Percentiles rank a stretch among this genome's conserved stretches.
Conservation (phyloP, 73 alveolate species). For the Paramecium bursaria region DNA sequence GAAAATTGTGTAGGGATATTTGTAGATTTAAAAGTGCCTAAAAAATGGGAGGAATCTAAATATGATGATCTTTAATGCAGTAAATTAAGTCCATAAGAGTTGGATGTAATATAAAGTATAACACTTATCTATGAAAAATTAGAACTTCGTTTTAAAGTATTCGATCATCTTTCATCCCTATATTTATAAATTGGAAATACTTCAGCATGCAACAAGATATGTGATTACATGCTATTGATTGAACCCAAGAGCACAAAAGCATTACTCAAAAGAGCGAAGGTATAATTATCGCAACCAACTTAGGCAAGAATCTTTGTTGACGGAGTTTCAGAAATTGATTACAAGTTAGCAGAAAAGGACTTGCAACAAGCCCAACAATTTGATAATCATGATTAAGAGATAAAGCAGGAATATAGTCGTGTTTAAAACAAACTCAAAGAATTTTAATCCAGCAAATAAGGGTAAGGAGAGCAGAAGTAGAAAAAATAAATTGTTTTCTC, state of each 20-base stretch:
- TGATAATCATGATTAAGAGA: conserved; percentile 1
- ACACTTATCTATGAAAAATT: background rate
- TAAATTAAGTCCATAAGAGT: background rate
- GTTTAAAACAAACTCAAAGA: background rate
- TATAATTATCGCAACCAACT: background rate
- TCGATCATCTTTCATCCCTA: background rate
- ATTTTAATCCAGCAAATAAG: background rate
- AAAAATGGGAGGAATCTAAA: conserved; percentile 33
- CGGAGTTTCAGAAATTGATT: conserved; percentile 12
- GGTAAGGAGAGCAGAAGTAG: background rate
- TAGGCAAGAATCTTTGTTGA: conserved; percentile 35
- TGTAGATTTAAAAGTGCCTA: background rate
- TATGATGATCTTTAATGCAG: background rate
- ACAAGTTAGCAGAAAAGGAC: conserved; percentile 18
- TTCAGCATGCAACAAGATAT: conserved; percentile 24
- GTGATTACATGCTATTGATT: conserved; percentile 35
- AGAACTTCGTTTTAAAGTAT: conserved; percentile 14
- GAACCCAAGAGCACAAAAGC: conserved; percentile 13
- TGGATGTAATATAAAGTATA: background rate
- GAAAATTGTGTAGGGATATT: conserved; percentile 21
- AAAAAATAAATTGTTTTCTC: too few species aligned
- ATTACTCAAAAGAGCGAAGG: conserved; percentile 8
- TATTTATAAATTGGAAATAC: background rate
- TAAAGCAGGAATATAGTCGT: background rate
- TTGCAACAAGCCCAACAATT: background rate